Base-by-base conservation (phyloP, 2,329 filamentous ascomycete genomes). In the Hymenoscyphus fraxineus region DNA sequence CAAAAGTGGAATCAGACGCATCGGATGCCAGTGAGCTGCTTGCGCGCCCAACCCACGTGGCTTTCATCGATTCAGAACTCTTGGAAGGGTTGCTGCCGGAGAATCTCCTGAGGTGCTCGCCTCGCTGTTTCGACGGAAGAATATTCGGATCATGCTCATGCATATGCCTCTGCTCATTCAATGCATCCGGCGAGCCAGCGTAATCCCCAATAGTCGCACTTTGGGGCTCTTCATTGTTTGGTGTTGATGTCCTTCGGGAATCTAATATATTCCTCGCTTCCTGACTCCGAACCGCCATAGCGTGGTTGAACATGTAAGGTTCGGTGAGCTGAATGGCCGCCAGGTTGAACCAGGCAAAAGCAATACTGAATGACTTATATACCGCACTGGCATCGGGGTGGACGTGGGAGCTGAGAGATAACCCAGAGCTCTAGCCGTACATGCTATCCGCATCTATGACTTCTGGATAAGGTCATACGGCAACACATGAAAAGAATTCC, bases 371-470 rank as follows among this genome's bases (percentile, higher is more conserved):
- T 19, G 58, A 41, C 19, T 40, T 59, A 59, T 59, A 59, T 59
- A 59, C 58, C 58, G 39, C 58, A 59, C 31, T 27, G 55, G 55
- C 55, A 58, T 58, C 55, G 55, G 27, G 55, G 31, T 58, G 2
- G 55, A 19, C 55, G 31, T 35, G 31, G 27, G 55, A 35, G 32
- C 12, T 6, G 16, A 13, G 54, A 27, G 31, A 58, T 39, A 35
- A 55, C n/a, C 32, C 10, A 22, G 4, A 22, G 22, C 19, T 27
- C n/a, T 27, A 22, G 44, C 35, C n/a, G 57, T 56, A 15, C 39
- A n/a, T 40, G 32, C 22, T 54, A 5, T 54, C 47, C 19, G 19
- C 47, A 54, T 22, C 47, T 54, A 22, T 54, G 22, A 27, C 47
- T 27, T 27, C 47, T 27, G 19, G n/a, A 27, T 27, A 27, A 13